A percentile compares a stretch with the other conserved stretches of the same genome.
Conservation (phyloP, 352 stramenopile species). For the Globisporangium alternatum region DNA sequence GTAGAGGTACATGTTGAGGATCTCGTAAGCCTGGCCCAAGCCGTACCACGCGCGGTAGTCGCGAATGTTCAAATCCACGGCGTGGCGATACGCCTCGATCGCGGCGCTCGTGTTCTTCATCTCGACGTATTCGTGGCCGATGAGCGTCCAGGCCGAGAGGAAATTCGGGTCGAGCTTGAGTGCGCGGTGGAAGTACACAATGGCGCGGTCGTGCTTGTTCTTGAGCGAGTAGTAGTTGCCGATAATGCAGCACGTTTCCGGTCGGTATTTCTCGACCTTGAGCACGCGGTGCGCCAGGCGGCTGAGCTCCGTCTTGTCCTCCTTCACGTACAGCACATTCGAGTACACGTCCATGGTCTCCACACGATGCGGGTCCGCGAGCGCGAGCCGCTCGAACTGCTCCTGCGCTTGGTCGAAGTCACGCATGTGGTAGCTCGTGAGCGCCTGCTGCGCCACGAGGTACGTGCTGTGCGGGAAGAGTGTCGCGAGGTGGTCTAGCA, state of each 20-base stretch:
- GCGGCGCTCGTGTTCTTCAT: constrained; percentile 97
- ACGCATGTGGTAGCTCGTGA: constrained; percentile 79
- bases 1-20: constrained; percentile 98
- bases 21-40: constrained; percentile 98
- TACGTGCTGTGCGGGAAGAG: constrained; percentile 74
- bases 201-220: constrained; percentile 94
- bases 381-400: constrained; percentile 64
- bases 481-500: constrained; percentile 45
- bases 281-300: constrained; percentile 90
- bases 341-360: constrained; percentile 86
- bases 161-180: constrained; percentile 95
- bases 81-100: constrained; percentile 95
- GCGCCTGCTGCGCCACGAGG: constrained; percentile 67
- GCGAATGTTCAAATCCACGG: constrained; percentile 88
- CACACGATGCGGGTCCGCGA: constrained; percentile 67
- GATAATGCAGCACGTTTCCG: constrained; percentile 98
- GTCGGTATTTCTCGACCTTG: constrained; percentile 95
- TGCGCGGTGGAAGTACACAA: constrained; percentile 96
- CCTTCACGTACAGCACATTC: constrained; percentile 86
- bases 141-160: constrained; percentile 96
- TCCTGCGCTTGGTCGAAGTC: constrained; percentile 82
- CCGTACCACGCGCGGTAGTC: constrained; percentile 99
- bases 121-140: constrained; percentile 99
- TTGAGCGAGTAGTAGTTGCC: constrained; percentile 90
- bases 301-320: constrained; percentile 85